Percentiles rank a stretch among this genome's conserved stretches.
Evolutionary conservation across 2,329 filamentous ascomycete genomes (phyloP).

Genomic region (Fusarium sp.): DNA sequence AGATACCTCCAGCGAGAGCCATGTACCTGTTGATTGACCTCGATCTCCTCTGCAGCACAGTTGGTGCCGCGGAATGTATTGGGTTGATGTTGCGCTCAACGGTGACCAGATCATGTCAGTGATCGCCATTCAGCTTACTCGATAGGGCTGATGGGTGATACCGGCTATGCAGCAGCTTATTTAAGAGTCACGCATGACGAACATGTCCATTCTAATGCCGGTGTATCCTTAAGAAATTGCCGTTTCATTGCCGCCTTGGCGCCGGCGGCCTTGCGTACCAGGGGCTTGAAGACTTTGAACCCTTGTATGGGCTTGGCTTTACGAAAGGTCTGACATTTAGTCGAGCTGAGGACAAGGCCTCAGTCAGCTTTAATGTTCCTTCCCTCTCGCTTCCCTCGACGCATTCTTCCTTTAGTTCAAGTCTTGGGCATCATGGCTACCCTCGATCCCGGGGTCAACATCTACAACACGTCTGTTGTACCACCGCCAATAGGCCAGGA

Average conservation of each 20-base stretch:
- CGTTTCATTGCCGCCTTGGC: neutral
- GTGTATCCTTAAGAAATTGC: too few relatives aligned
- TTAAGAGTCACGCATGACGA: neutral
- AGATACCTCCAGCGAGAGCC: neutral
- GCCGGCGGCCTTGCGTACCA: neutral
- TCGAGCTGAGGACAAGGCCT: neutral
- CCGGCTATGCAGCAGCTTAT: neutral
- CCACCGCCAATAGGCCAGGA: neutral
- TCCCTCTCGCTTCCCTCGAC: neutral
- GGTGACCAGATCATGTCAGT: neutral
- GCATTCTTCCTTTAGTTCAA: neutral
- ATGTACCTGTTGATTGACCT: rapidly evolving
- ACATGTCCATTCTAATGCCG: neutral
- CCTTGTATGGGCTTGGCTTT: neutral
- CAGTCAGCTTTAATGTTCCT: neutral
- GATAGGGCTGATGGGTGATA: neutral
- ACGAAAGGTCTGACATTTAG: neutral
- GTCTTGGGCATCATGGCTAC: neutral
- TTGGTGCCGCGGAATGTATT: neutral
- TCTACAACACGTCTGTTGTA: neutral
- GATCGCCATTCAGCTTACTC: neutral
- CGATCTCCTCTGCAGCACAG: neutral
- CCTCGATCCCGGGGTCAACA: neutral
- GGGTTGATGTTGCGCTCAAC: neutral
- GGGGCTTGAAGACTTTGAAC: neutral